Evolutionary conservation across 2,329 filamentous ascomycete genomes (phyloP), one percentile per base, ranked within the genome.

Genomic region (Cladosporium phlei): DNA sequence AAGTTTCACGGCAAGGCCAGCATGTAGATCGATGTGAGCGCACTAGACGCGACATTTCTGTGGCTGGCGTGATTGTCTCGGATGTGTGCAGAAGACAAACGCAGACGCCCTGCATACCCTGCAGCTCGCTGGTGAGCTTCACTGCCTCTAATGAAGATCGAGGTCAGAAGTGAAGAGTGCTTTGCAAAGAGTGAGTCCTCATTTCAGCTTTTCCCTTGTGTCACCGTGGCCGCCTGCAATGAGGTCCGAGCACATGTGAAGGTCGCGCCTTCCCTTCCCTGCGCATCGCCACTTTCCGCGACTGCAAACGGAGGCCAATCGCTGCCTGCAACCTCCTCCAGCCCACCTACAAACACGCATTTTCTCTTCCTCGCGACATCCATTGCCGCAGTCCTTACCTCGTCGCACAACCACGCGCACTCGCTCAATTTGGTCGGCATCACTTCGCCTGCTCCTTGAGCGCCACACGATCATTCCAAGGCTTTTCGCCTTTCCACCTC

Each of bases 251-350:
- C 12, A 3, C 21, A 44, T 44, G 40, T 35, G 40, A 44, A 32
- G 19, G 38, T 19, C 17, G 27, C 28, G 27, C 50, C 49, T 54
- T 47, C 52, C 52, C 38, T 47, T 52, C 24, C 25, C 32, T 47
- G 14, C 28, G 32, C 25, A 35, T 44, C 38, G 38, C 22, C 32
- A 45, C 42, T 32, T 45, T 28, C 42, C 42, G 22, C 21, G 21
- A 27, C 19, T 43, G 22, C 40, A 28, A 42, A 44, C 38, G 33
- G n/a, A 21, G 33, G 25, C 21, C 17, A 14, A 3, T 28, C 19
- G 22, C 27, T 16, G 22, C 22, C 39, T 19, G 12, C 16, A 34
- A 17, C 27, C n/a, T 17, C 11, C 22, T 22, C 12, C 17, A 35
- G 10, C 30, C 21, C 30, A 37, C 12, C 16, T 7, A 30, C 10